These are phyloP conservation scores for Lipomyces lipofer DNA, from an alignment of 805 yeast genomes.

Conservation along the genomic window DNA sequence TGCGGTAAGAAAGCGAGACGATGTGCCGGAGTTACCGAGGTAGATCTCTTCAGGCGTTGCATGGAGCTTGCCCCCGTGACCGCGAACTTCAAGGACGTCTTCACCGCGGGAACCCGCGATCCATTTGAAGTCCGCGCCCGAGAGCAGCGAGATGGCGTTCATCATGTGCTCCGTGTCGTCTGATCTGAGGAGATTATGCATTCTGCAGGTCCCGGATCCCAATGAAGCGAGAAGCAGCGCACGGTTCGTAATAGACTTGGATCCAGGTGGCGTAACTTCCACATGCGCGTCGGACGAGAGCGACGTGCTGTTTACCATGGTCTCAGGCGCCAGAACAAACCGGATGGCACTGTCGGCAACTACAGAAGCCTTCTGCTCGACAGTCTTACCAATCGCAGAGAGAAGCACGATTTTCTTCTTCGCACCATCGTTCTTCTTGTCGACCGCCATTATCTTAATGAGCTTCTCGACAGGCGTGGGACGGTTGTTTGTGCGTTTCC, in stretches of 20 bases:
- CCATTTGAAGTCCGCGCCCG: constrained; percentile 78
- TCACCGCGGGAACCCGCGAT: constrained; percentile 76
- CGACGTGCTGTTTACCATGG: constrained; percentile 49
- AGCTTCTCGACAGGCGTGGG: constrained; percentile 74
- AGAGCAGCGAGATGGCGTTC: constrained; percentile 72
- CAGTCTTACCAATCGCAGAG: constrained; percentile 83
- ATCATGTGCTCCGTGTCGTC: constrained; percentile 97
- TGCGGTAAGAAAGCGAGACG: constrained; percentile 89
- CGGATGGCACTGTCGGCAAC: constrained; percentile 79
- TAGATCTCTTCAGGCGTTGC: constrained; percentile 71
- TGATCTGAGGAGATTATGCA: constrained; percentile 86
- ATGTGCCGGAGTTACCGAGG: constrained; percentile 97
- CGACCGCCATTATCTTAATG: constrained; percentile 86
- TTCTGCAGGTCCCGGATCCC: constrained; percentile 78
- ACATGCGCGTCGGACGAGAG: constrained; percentile 42
- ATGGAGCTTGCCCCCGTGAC: constrained; percentile 69
- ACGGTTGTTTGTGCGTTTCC: constrained; percentile 66
- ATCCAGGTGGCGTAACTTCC: constrained; percentile 85
- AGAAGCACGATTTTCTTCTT: constrained; percentile 84
- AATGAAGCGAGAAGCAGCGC: constrained; percentile 91
- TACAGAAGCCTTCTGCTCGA: constrained; percentile 82
- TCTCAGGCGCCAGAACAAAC: constrained; percentile 80
- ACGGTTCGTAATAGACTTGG: constrained; percentile 94
- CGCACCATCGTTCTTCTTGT: constrained; percentile 93
- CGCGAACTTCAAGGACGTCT: constrained; percentile 79